Evolutionary conservation across 768 basidiomycete genomes (phyloP).

Genomic region (Suillus occidentalis): DNA sequence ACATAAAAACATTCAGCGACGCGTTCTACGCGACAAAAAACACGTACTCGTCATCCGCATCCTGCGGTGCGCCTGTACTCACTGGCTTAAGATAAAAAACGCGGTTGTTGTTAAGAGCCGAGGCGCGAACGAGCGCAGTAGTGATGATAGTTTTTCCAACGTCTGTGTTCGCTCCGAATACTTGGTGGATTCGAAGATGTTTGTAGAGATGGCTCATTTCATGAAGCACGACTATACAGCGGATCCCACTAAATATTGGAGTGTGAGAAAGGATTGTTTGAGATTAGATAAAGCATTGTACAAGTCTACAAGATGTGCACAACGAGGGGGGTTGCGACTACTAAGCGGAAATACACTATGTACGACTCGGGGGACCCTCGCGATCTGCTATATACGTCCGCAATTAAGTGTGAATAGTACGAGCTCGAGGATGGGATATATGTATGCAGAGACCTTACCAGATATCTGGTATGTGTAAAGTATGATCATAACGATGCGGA

Average conservation of each 20-base stretch:
- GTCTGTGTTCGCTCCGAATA: constrained; percentile 95
- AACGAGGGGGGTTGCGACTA: background rate
- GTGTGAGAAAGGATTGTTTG: background rate
- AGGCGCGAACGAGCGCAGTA: constrained; percentile 78
- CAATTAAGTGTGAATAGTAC: constrained; percentile 9
- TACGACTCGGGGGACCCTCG: constrained; percentile 3
- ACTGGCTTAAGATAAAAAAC: constrained; percentile 87
- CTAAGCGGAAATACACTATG: constrained; percentile 7
- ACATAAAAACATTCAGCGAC: background rate
- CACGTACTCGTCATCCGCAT: constrained; percentile 83
- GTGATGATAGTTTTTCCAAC: constrained; percentile 94
- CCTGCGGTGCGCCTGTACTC: constrained; percentile 77
- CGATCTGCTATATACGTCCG: constrained; percentile 19
- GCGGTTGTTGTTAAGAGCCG: constrained; percentile 50
- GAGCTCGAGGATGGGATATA: constrained; percentile 8
- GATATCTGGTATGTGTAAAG: constrained; percentile 21
- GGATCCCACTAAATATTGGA: too few species aligned
- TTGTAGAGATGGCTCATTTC: constrained; percentile 82
- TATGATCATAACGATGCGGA: background rate
- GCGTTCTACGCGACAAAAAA: background rate
- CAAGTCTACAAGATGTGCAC: background rate
- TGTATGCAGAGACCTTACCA: constrained; percentile 25
- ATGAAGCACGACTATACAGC: background rate
- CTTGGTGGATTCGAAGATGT: constrained; percentile 82
- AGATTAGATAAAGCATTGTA: background rate